Evolutionary conservation across 192 early-diverging fungal species (phyloP).

Genomic region (Rhizophagus sp.): DNA sequence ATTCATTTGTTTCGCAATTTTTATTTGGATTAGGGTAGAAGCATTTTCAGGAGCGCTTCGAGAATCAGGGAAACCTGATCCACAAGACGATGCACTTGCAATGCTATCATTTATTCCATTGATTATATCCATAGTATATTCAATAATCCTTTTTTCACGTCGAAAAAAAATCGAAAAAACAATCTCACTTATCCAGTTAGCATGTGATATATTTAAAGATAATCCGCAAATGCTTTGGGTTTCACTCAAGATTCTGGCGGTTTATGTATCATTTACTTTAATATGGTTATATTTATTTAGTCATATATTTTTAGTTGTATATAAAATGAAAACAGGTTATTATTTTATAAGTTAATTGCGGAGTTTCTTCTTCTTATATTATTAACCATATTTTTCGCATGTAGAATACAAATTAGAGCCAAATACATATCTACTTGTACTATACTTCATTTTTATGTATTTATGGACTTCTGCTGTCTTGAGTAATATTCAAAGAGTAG

Average conservation of each 20-base stretch:
- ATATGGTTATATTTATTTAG: conserved; percentile 70
- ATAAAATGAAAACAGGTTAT: conserved; percentile 20
- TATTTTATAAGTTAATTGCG: conserved; percentile 1
- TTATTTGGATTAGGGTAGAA: conserved; percentile 54
- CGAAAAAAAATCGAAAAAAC: conserved; percentile 50
- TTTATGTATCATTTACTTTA: conserved; percentile 62
- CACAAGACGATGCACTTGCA: conserved; percentile 47
- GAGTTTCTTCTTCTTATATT: neutral
- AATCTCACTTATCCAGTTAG: conserved; percentile 49
- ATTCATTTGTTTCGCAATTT: conserved; percentile 40
- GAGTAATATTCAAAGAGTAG: conserved; percentile 67
- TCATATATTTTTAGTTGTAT: conserved; percentile 63
- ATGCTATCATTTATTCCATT: conserved; percentile 55
- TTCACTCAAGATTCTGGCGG: conserved; percentile 54
- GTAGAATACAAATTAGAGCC: conserved; percentile 41
- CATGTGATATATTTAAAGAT: conserved; percentile 68
- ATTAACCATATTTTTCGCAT: neutral
- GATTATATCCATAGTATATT: conserved; percentile 39
- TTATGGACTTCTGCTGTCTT: conserved; percentile 75
- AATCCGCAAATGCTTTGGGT: conserved; percentile 71
- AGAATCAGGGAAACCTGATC: conserved; percentile 36
- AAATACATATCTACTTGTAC: conserved; percentile 51
- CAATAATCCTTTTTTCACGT: conserved; percentile 39
- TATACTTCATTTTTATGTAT: conserved; percentile 68
- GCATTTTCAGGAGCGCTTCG: conserved; percentile 44